Evolutionary conservation across 139 green algal species (phyloP), one percentile per base, ranked within the genome.

Genomic region (Chlamydomonas asymmetrica): DNA sequence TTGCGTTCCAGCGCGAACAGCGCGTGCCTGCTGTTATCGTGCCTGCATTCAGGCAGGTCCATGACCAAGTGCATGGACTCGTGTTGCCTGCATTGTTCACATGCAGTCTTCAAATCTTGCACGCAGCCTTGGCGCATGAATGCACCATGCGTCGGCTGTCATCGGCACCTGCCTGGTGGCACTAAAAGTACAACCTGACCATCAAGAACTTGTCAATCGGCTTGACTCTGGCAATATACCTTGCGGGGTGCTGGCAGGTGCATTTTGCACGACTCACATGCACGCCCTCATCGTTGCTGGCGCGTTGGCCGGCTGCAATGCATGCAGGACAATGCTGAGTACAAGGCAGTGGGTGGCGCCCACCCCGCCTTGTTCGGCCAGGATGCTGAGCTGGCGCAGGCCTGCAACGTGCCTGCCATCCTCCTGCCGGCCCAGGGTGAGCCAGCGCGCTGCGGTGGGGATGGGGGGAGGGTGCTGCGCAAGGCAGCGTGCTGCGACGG

Each of bases 311-410:
- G n/a, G n/a, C n/a, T n/a, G n/a, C n/a, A n/a, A n/a, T n/a, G n/a
- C n/a, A n/a, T 31, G 25, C 76, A 78, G 76, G 60, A 75, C 22
- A 38, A 8, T 71, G 2, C 54, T 25, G 52, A 31, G 8, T 80
- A 72, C 71, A 76, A 39, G n/a, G 71, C 16, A 1, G 63, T 65
- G 32, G 78, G 71, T 25, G 73, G 78, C 37, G 59, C 63, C 23
- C 78, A 84, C 41, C 78, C 78, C 7, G 50, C 71, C 3, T 49
- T 84, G 34, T 84, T 84, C 37, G 78, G 78, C 4, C 16, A 68
- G 43, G 74, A 70, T 23, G 16, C 31, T 8, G 65, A 63, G 40
- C 35, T 74, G 2, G 61, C 66, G 1, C 52, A 60, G 18, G 60
- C 64, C 50, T 40, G 63, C 32, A 20, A 61, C 23, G 29, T 10